Base-by-base conservation (phyloP, 2,329 filamentous ascomycete genomes). In the Colletotrichum higginsianum region DNA sequence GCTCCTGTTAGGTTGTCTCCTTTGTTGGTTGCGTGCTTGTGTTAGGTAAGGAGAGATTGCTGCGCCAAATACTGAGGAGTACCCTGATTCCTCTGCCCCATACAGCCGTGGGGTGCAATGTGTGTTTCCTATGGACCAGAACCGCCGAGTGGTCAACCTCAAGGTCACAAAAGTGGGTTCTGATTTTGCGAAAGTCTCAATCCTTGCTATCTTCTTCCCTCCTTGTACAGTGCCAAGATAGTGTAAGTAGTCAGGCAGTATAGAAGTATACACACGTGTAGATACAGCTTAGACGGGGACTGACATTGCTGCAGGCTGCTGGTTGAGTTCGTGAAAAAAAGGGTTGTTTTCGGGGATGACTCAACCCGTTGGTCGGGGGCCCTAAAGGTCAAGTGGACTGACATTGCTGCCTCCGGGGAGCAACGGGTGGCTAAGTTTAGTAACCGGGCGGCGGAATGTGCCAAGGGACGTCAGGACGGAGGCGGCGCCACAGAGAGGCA, bases 401-500 rank as follows among this genome's bases (percentile, higher is more conserved):
- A 30, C 35, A 55, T 30, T 67, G 50, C 21, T 52, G 35, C 53
- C 35, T 11, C 35, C 44, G 53, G 61, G 44, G 61, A 60, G 52
- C 61, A 60, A n/a, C 46, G 52, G 61, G 67, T 69, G 53, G 61
- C 67, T 69, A 66, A 69, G 61, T 69, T 66, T 69, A 69, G 67
- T 26, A 69, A 65, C 52, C 4, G 21, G 40, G 66, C 66, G 53
- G 52, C 26, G 46, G 21, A 23, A 26, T 66, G 38, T 53, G 46
- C n/a, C n/a, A 46, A 44, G 13, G 40, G 7, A 46, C 21, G 52
- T 18, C 26, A 21, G n/a, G 18, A 40, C 18, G 18, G 18, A 40
- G 35, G 40, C 30, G 38, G 52, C 12, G 40, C 35, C 12, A 15
- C 35, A 57, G 35, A n/a, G 16, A 49, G 44, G 18, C 21, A 46